Evolutionary conservation across 257 asterid species (phyloP).

Genomic region (Scutellaria barbata): DNA sequence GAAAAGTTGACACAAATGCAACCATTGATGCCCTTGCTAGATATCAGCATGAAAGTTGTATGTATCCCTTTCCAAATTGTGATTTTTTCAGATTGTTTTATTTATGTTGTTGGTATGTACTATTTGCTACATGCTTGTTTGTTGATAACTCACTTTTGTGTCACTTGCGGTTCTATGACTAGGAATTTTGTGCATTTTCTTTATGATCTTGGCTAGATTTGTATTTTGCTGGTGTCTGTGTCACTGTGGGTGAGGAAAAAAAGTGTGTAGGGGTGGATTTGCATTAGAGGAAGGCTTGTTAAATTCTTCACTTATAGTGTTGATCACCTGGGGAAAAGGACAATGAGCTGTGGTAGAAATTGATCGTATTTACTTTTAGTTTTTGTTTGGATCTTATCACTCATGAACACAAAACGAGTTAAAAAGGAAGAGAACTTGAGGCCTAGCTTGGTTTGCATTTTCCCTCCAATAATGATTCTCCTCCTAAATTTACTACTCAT

Average conservation of each 20-base stretch:
- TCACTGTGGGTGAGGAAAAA: slow-evolving; percentile 18
- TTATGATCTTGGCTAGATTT: slow-evolving; percentile 8
- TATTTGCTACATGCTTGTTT: slow-evolving; percentile 16
- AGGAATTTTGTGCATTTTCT: slow-evolving; percentile 27
- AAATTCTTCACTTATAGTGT: slow-evolving; percentile 25
- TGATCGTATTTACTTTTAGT: not conserved
- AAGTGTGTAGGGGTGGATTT: slow-evolving; percentile 13
- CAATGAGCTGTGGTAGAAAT: not conserved
- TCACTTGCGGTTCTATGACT: slow-evolving; percentile 17
- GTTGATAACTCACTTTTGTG: slow-evolving; percentile 7
- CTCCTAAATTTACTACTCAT: not conserved
- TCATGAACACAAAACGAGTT: slow-evolving; percentile 2
- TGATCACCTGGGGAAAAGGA: slow-evolving; percentile 26
- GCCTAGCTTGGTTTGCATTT: not conserved
- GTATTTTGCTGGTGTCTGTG: not conserved
- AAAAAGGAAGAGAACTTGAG: not conserved
- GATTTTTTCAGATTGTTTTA: slow-evolving; percentile 27
- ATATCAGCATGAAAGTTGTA: slow-evolving; percentile 64
- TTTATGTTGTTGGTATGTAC: slow-evolving; percentile 13
- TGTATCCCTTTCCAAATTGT: slow-evolving; percentile 37
- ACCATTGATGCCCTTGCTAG: slow-evolving; percentile 47
- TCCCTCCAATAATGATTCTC: slow-evolving; percentile 4
- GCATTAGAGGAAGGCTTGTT: not conserved
- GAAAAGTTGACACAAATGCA: slow-evolving; percentile 54
- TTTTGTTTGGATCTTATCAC: slow-evolving; percentile 5